A percentile compares a stretch with the other conserved stretches of the same genome.
Conservation (phyloP, 768 basidiomycete genomes). For the Boletus sp. region DNA sequence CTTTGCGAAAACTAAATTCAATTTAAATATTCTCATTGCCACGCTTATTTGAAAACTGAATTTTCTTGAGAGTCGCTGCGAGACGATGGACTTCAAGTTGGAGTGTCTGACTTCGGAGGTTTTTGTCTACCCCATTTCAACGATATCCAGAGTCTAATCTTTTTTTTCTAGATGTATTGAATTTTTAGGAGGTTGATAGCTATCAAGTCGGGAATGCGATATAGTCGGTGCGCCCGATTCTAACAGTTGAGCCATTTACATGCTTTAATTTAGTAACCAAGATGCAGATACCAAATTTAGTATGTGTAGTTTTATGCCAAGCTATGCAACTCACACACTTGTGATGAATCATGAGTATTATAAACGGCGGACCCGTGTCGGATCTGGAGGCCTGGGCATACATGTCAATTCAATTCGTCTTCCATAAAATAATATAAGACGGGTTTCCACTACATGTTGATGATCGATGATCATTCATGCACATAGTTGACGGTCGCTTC, state of each 20-base stretch:
- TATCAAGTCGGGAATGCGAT: neutral
- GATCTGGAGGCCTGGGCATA: neutral
- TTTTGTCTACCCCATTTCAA: neutral
- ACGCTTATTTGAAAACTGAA: neutral
- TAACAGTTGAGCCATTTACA: neutral
- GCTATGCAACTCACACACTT: neutral
- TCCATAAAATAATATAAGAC: neutral
- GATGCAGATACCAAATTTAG: slow-evolving; percentile 25
- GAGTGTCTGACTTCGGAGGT: neutral
- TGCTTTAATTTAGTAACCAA: neutral
- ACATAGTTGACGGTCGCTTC: neutral
- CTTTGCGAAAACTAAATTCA: neutral
- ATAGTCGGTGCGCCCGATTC: neutral
- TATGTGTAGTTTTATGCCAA: slow-evolving; percentile 23
- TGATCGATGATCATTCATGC: neutral
- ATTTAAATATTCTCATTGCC: neutral
- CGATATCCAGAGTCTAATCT: neutral
- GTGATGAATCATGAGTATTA: neutral
- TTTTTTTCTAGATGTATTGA: neutral
- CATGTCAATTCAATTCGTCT: neutral
- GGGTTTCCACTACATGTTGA: neutral
- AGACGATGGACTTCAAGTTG: neutral
- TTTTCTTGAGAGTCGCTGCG: neutral
- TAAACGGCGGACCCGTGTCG: neutral
- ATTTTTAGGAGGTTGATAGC: neutral